Evolutionary conservation across 164 flowering plant genomes (phyloP), one percentile per base, ranked within the genome.

Genomic region (Annona squamosa): DNA sequence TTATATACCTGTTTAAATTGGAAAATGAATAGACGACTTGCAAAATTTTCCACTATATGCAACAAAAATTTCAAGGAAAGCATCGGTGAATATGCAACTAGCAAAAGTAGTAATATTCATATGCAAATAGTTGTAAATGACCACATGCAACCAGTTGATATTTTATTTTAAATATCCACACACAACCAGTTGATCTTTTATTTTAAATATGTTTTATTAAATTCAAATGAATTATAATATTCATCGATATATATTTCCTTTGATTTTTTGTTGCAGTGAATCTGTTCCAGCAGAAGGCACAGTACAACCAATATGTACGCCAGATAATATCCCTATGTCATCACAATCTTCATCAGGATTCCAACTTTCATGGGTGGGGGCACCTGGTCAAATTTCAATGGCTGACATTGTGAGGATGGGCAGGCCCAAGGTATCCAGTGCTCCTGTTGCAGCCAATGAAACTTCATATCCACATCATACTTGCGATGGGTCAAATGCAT

Each of bases 381-480:
- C 77, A 48, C 94, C 93, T 7, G 98, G 99, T 71, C 97, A 93
- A 75, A 77, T 87, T 52, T 92, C 98, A 69, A 90, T 96, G 99
- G 99, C 99, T 78, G 99, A 96, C 79, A 90, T 96, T 80, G 99
- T 96, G 76, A 96, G 89, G 86, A 91, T 84, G 93, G 99, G 99
- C 48, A 87, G 90, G 79, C 94, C 97, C 59, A 91, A 85, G 81
- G 78, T 81, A 74, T 74, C 91, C 13, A 73, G 76, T 73, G 63
- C 63, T 37, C 68, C 79, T 41, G 42, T 44, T 62, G 45, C 68
- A 6, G 7, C 68, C 12, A 66, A 16, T 10, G 68, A 66, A 46
- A 42, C 68, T 66, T 66, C 68, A 46, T 66, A 66, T 17, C n/a
- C 48, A 42, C 68, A 46, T 5, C 68, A 66, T 42, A 66, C 42